phyloP scores from a whole-genome alignment of 805 yeast genomes.

The Saturnispora hagleri region DNA sequence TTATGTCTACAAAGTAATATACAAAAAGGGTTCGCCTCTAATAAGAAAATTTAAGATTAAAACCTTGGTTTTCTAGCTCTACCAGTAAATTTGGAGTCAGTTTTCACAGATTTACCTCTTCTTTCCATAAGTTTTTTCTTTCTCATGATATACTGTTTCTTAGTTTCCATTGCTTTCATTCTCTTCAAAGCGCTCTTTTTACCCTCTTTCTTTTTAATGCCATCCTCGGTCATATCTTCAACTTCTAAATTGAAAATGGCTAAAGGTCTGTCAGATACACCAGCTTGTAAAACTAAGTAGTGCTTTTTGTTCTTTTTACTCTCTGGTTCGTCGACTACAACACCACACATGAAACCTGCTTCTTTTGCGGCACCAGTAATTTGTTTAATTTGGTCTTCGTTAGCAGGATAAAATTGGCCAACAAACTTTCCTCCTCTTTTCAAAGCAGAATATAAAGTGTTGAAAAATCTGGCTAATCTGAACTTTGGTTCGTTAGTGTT shows the following conservation, averaged over 20 bases:
- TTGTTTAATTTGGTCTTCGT: slow-evolving; percentile 73
- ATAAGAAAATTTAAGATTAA: slow-evolving; percentile 18
- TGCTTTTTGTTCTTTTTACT: slow-evolving; percentile 85
- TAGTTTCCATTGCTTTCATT: slow-evolving; percentile 54
- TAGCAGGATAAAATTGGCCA: slow-evolving; percentile 92
- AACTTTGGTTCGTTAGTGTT: slow-evolving; percentile 72
- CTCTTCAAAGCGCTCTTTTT: slow-evolving; percentile 38
- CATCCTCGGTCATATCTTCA: slow-evolving; percentile 42
- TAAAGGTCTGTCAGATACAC: slow-evolving; percentile 61
- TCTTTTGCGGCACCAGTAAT: slow-evolving; percentile 81
- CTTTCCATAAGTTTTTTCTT: slow-evolving; percentile 91
- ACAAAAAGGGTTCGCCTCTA: not conserved
- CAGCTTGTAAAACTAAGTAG: slow-evolving; percentile 84
- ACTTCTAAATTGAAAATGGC: slow-evolving; percentile 74
- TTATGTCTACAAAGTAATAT: not conserved
- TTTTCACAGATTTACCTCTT: slow-evolving; percentile 83
- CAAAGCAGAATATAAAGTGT: slow-evolving; percentile 75
- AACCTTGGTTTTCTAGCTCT: slow-evolving; percentile 67
- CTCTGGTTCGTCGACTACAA: slow-evolving; percentile 89
- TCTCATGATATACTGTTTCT: slow-evolving; percentile 73
- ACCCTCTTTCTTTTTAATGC: slow-evolving; percentile 14
- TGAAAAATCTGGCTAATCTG: slow-evolving; percentile 75
- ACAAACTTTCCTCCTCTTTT: slow-evolving; percentile 95
- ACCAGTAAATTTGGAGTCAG: slow-evolving; percentile 86
- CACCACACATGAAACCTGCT: slow-evolving; percentile 94